Conservation (phyloP, 2,329 filamentous ascomycete genomes). For the Ophidiomyces ophidiicola region DNA sequence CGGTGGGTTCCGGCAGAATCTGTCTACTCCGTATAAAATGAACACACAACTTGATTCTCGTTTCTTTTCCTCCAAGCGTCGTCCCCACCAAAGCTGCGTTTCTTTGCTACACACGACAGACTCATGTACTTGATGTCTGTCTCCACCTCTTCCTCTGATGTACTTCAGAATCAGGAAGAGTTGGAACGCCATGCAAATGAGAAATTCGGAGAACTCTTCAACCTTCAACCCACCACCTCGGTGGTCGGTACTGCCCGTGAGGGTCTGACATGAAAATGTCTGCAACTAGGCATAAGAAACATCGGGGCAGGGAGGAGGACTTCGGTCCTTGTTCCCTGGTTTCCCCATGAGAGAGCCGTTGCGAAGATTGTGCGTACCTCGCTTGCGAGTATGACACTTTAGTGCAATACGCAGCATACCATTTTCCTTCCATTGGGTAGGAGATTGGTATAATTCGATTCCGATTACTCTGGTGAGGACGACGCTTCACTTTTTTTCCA, state of each 20-base stretch:
- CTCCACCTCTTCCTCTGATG: conserved; percentile 10
- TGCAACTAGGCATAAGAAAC: conserved; percentile 89
- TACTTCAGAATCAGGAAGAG: conserved; percentile 13
- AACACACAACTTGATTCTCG: conserved; percentile 15
- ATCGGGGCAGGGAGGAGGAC: conserved; percentile 47
- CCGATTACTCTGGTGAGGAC: conserved; percentile 80
- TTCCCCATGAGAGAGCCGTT: conserved; percentile 80
- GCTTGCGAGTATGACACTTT: conserved; percentile 52
- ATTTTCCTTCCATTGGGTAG: conserved; percentile 19
- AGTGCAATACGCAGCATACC: conserved; percentile 91
- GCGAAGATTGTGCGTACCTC: conserved; percentile 73
- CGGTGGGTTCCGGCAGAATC: conserved; percentile 3
- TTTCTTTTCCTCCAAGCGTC: conserved; percentile 48
- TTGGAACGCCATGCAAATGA: conserved; percentile 56
- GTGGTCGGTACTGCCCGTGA: conserved; percentile 56
- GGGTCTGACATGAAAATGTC: conserved; percentile 74
- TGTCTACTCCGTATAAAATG: conserved; percentile 12
- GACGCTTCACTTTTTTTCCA: conserved; percentile 51
- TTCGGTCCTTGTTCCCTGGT: conserved; percentile 22
- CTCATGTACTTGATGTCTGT: conserved; percentile 13
- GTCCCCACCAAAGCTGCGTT: conserved; percentile 87
- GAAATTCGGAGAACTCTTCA: conserved; percentile 99
- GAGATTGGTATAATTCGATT: conserved; percentile 63
- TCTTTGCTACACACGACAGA: conserved; percentile 79
- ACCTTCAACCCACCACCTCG: conserved; percentile 27